phyloP scores from a whole-genome alignment of 2,329 filamentous ascomycete genomes.

The Apiospora pterosperma region DNA sequence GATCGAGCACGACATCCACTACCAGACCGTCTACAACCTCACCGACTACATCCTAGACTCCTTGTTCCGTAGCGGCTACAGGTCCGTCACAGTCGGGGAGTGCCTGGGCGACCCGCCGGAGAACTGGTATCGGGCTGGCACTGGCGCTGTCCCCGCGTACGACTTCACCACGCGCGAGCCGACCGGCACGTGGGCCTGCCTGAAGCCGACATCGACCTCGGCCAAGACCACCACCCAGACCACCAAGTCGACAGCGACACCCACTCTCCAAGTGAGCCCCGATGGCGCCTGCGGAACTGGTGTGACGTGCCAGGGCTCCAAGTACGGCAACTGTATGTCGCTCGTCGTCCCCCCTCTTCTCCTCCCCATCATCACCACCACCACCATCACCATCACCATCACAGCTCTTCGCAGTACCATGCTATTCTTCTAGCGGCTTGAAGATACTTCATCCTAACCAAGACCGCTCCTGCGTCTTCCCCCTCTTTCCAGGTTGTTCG shows the following conservation, averaged over 20 bases:
- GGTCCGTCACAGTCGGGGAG: slow-evolving; percentile 51
- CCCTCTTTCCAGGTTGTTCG: slow-evolving; percentile 20
- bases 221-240: slow-evolving; percentile 10
- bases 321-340: slow-evolving; percentile 25
- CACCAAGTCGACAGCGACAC: slow-evolving; percentile 11
- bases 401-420: too few relatives aligned
- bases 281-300: slow-evolving; percentile 23
- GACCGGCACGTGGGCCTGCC: slow-evolving; percentile 24
- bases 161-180: slow-evolving; percentile 21
- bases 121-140: slow-evolving; percentile 49
- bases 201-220: slow-evolving; percentile 8
- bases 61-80: slow-evolving; percentile 38
- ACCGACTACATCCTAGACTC: slow-evolving; percentile 40
- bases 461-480: slow-evolving; percentile 3
- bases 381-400: too few relatives aligned
- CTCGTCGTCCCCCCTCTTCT: background rate
- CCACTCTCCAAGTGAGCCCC: slow-evolving; percentile 20
- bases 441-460: background rate
- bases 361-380: background rate
- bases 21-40: slow-evolving; percentile 43
- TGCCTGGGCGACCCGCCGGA: slow-evolving; percentile 48
- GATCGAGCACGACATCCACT: slow-evolving; percentile 46
- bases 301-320: slow-evolving; percentile 24
- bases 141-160: slow-evolving; percentile 21
- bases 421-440: background rate